These are phyloP conservation scores for Epipyxis sp. DNA, from an alignment of 108 stramenopile species.

Conservation along the genomic window DNA sequence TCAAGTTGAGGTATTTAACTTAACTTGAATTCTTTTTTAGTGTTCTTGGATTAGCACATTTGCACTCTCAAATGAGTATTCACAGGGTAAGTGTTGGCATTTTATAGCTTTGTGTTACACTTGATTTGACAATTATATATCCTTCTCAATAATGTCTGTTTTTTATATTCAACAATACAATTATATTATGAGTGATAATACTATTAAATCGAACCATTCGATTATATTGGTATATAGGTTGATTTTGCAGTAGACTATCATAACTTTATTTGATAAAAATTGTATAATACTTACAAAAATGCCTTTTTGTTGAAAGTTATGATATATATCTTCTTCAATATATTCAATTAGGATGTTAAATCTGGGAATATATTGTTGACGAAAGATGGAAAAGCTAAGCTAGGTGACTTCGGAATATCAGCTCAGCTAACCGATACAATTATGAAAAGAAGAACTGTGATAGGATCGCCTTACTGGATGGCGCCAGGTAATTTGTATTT, in stretches of 20 bases:
- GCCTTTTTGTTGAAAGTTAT: conserved; percentile 8
- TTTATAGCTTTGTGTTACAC: too few relatives aligned
- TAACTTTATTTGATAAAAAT: conserved; percentile 15
- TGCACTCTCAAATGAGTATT: conserved; percentile 52
- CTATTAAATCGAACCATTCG: too few relatives aligned
- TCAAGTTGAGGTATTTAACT: not conserved
- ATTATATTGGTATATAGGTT: not conserved
- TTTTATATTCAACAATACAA: too few relatives aligned
- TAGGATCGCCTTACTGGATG: conserved; percentile 99
- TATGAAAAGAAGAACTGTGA: conserved; percentile 91
- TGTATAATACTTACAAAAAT: not conserved
- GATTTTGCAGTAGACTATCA: not conserved
- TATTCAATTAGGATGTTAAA: conserved; percentile 50
- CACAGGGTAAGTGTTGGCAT: conserved; percentile 51
- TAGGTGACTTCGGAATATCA: conserved; percentile 81
- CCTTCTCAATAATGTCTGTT: too few relatives aligned
- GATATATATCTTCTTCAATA: not conserved
- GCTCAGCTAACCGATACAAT: conserved; percentile 85
- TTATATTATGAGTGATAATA: too few relatives aligned
- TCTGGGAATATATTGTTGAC: conserved; percentile 61
- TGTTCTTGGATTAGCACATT: conserved; percentile 52
- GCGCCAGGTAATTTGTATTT: conserved; percentile 72
- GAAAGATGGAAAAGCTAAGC: conserved; percentile 55
- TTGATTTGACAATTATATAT: too few relatives aligned
- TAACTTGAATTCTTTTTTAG: conserved; percentile 34